Percentiles rank a stretch among this genome's conserved stretches.
Conservation (phyloP, 2,329 filamentous ascomycete genomes). For the Chaetomiaceae sp. region DNA sequence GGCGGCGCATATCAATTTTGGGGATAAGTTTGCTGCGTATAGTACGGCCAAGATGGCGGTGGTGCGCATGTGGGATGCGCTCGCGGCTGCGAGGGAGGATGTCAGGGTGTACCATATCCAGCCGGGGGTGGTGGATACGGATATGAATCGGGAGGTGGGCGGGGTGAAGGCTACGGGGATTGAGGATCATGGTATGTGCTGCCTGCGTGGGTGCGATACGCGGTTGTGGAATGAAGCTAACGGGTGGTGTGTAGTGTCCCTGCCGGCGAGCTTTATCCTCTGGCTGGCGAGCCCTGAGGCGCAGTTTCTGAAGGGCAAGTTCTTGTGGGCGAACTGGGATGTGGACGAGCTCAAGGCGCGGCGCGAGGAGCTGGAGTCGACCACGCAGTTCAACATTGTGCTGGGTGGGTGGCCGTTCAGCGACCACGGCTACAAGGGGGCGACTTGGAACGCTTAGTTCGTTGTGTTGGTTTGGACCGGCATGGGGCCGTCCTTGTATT, state of each 20-base stretch:
- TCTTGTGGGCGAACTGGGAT: slow-evolving; percentile 19
- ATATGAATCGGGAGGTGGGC: slow-evolving; percentile 1
- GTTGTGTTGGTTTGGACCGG: too few relatives aligned
- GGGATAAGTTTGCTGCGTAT: not conserved
- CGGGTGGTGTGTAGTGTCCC: not conserved
- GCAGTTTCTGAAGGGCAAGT: slow-evolving; percentile 15
- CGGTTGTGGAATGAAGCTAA: not conserved
- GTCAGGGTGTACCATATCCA: slow-evolving; percentile 27
- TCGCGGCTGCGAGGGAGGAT: slow-evolving; percentile 11
- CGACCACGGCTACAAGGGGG: not conserved
- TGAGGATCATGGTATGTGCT: not conserved
- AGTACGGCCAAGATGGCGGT: slow-evolving; percentile 2
- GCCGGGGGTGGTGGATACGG: slow-evolving; percentile 7
- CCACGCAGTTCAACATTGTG: not conserved
- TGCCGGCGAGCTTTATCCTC: slow-evolving; percentile 14
- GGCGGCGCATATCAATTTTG: slow-evolving; percentile 1
- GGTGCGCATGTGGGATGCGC: slow-evolving; percentile 23
- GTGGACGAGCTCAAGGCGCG: slow-evolving; percentile 13
- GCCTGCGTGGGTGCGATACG: not conserved
- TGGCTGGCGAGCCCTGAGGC: slow-evolving; percentile 20
- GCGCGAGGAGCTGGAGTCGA: slow-evolving; percentile 1
- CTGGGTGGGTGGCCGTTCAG: slow-evolving; percentile 5
- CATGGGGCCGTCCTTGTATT: too few relatives aligned
- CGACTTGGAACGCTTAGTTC: not conserved
- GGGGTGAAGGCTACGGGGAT: not conserved